Base-by-base conservation (phyloP, 2,329 filamentous ascomycete genomes). In the Ophiostoma pallidulum region DNA sequence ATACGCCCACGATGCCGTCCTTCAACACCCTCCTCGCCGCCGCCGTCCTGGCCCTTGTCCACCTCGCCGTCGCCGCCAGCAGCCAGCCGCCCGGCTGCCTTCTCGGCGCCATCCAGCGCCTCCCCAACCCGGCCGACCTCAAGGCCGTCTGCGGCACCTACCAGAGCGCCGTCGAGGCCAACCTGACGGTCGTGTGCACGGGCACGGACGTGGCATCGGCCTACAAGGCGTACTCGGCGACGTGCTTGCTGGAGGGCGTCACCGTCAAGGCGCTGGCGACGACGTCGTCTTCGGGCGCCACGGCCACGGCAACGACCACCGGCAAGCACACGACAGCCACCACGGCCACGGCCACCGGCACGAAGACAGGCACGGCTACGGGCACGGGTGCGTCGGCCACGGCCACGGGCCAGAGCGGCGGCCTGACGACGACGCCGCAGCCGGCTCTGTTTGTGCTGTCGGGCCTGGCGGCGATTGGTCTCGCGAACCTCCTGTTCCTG, bases 41-140 rank as follows among this genome's bases (percentile, higher is more conserved):
- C 8, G 35, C 45, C 22, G 41, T 28, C 28, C 31, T 48, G 31
- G 45, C 49, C 28, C 16, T 49, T 5, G 16, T 22, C 28, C 20
- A 26, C 28, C 24, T 40, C 18, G 43, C 28, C 19, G 12, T 32
- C 0, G 43, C 35, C 14, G n/a, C n/a, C n/a, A n/a, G 36, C 24
- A 8, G 18, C 35, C 26, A 22, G n/a, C 41, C 45, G n/a, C 50
- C 50, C 2, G 50, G 38, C 33, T 51, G 50, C 35, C 50, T 51
- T 18, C 42, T 51, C 31, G 50, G 38, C 38, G 50, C 50, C 38
- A 26, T 51, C 33, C 41, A 51, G 47, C 16, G 16, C 9, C 46
- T 49, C 10, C 41, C 45, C 22, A 42, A 49, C 46, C 50, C 50
- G 37, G 45, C 32, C 42, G 43, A 51, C 33, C 20, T 51, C 19